Evolutionary conservation across 1,284 basidiomycete genomes (phyloP), one percentile per base, ranked within the genome.

Genomic region (Cryptococcus sp.): DNA sequence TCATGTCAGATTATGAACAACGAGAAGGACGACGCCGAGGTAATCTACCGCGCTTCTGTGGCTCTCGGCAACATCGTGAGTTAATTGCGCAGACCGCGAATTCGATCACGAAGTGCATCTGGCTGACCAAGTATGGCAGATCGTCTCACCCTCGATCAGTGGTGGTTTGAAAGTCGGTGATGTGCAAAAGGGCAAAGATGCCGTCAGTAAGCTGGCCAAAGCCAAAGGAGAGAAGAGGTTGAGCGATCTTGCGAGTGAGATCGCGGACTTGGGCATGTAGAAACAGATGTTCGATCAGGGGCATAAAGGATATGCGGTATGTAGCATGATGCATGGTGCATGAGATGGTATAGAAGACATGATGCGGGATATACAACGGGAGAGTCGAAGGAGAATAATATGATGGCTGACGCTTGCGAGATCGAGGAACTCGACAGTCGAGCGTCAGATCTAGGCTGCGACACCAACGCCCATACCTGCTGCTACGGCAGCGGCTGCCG

Each of bases 11-110:
- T 90, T 16, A 76, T 93, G 20, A 77, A 83, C 58, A 81, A 82
- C 46, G 91, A 94, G 76, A 84, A 77, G 45, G 79, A 79, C 17
- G 95, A 99, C 61, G 82, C 85, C 20, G 95, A 99, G 72, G 86
- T 89, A 2, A 83, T 85, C 15, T 98, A 98, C 75, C 86, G 95
- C 27, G 82, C 88, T 1, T 78, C 91, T 7, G 89, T 96, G 16
- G 93, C 89, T 0, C 81, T 97, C 3, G 95, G 95, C 35, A 98
- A 99, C 74, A 77, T 90, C 48, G 90, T 92, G 60, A 71, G 86
- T 80, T 10, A 15, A 16, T 39, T 38, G 4, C 46, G 38, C 10
- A 43, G 40, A 5, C 16, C 35, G 19, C 43, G 3, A 13, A 1
- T 45, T 20, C 10, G 3, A 19, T 30, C 52, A n/a, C 13, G 13